These are phyloP conservation scores for Pythium monospermum DNA, from an alignment of 352 stramenopile genomes.

Conservation along the genomic window DNA sequence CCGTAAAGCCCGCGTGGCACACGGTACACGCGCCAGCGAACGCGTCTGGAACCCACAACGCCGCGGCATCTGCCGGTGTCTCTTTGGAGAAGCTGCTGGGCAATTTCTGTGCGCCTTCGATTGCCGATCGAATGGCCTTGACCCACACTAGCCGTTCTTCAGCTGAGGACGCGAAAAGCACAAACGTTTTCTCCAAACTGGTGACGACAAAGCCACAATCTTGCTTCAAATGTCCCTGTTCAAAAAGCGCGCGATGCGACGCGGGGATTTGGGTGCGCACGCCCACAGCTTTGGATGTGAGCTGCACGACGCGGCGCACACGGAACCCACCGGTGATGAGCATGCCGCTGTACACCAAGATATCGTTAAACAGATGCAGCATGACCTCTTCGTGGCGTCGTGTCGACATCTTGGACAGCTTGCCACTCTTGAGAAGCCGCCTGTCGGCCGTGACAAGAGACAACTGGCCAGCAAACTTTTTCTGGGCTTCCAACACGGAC, in stretches of 20 bases:
- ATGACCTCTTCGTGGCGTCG: conserved; percentile 78
- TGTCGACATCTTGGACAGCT: conserved; percentile 81
- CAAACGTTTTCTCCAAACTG: conserved; percentile 79
- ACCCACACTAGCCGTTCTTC: conserved; percentile 54
- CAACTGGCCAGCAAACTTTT: conserved; percentile 66
- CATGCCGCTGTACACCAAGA: conserved; percentile 78
- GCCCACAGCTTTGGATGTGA: conserved; percentile 66
- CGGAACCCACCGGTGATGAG: conserved; percentile 70
- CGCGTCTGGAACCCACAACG: conserved; percentile 72
- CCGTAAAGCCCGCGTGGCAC: conserved; percentile 57
- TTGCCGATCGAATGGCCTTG: conserved; percentile 40
- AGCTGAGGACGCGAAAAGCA: conserved; percentile 57
- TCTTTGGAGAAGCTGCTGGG: conserved; percentile 22
- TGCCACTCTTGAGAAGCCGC: conserved; percentile 54
- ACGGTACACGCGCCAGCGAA: conserved; percentile 61
- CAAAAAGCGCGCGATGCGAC: conserved; percentile 45
- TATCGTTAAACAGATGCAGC: conserved; percentile 84
- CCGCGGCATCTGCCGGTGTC: conserved; percentile 48
- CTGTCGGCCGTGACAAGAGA: conserved; percentile 66
- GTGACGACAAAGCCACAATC: conserved; percentile 74
- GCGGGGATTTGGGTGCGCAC: conserved; percentile 53
- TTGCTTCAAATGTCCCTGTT: conserved; percentile 32
- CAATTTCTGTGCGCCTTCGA: conserved; percentile 45
- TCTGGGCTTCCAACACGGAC: conserved; percentile 70
- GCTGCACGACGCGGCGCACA: conserved; percentile 60